Conservation (phyloP, 1,139 yeast genomes). For the Yamadazyma sp. region DNA sequence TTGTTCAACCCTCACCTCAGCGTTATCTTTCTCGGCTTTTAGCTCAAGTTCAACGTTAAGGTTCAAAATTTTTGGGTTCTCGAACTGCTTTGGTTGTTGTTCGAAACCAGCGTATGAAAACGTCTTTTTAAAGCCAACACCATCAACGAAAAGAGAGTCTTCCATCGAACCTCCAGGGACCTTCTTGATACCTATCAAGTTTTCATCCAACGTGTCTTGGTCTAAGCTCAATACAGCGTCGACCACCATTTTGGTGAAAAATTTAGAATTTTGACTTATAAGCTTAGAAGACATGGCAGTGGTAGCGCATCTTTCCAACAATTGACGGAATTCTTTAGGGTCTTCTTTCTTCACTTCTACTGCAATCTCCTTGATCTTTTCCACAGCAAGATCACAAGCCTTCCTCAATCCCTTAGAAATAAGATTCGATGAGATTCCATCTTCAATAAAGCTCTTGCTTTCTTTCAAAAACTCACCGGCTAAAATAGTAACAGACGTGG, state of each 20-base stretch:
- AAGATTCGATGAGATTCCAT: constrained; percentile 89
- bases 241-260: constrained; percentile 94
- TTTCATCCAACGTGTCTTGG: constrained; percentile 81
- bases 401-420: constrained; percentile 84
- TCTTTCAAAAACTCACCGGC: constrained; percentile 96
- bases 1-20: constrained; percentile 96
- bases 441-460: constrained; percentile 87
- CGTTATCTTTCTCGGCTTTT: constrained; percentile 97
- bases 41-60: constrained; percentile 92
- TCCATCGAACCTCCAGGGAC: constrained; percentile 97
- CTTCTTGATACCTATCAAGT: constrained; percentile 89
- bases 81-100: constrained; percentile 90
- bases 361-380: constrained; percentile 70
- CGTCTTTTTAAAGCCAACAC: constrained; percentile 96
- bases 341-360: constrained; percentile 57
- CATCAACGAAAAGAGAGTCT: constrained; percentile 83
- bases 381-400: constrained; percentile 78
- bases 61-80: constrained; percentile 77
- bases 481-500: constrained; percentile 89
- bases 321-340: constrained; percentile 59
- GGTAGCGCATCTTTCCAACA: constrained; percentile 88
- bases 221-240: constrained; percentile 91
- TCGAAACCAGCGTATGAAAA: constrained; percentile 98
- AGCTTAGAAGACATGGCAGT: constrained; percentile 97
- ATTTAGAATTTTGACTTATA: constrained; percentile 80